These are phyloP conservation scores for Ophiostoma sp. DNA, from an alignment of 2,329 filamentous ascomycete species.

Conservation along the genomic window DNA sequence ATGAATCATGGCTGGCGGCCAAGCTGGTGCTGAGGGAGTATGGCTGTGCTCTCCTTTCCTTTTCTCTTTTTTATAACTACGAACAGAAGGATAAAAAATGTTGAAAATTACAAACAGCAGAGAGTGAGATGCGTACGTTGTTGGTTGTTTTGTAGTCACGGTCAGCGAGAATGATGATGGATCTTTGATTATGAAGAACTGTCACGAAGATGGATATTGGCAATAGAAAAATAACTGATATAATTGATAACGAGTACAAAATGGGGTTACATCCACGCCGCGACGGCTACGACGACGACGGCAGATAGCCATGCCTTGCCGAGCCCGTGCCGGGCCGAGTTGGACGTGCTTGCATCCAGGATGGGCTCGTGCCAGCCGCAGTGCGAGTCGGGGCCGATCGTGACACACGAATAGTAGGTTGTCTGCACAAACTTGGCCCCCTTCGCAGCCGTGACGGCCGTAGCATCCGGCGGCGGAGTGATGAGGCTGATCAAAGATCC, in stretches of 20 bases:
- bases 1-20: no score
- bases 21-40: no score
- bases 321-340: neutral
- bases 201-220: no score
- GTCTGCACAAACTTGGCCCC: conserved; percentile 33
- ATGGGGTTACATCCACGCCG: neutral
- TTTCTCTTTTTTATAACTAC: neutral
- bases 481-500: conserved; percentile 15
- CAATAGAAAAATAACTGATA: no score
- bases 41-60: neutral
- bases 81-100: neutral
- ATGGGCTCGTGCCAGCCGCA: conserved; percentile 40
- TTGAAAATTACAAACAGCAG: neutral
- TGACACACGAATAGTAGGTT: conserved; percentile 38
- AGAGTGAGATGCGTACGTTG: neutral
- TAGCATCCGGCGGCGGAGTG: conserved; percentile 16
- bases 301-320: neutral
- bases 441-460: conserved; percentile 14
- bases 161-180: no score
- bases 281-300: neutral
- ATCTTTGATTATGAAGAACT: no score
- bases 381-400: conserved; percentile 32
- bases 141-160: neutral
- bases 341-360: conserved; percentile 27
- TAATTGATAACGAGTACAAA: no score